Percentiles rank a stretch among this genome's conserved stretches.
Evolutionary conservation across 73 alveolate genomes (phyloP).

Genomic region (Halteria grandinella): DNA sequence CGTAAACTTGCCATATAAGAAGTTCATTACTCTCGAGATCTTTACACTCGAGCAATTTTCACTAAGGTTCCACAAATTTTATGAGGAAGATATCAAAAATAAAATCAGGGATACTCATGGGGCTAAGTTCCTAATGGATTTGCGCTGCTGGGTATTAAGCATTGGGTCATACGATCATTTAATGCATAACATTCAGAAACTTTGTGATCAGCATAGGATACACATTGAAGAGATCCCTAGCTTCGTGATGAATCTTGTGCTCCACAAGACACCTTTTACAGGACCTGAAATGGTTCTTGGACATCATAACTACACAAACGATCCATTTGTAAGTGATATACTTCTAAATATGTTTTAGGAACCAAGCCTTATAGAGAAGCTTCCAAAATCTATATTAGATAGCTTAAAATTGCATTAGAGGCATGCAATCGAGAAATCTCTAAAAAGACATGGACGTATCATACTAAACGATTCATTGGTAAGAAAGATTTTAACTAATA

Average conservation of each 20-base stretch:
- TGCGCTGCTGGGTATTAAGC: conserved; percentile 2
- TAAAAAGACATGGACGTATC: conserved; percentile 2
- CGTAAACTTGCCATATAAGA: not conserved
- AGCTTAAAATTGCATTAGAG: not conserved
- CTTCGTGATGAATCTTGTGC: not conserved
- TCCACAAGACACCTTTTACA: conserved; percentile 1
- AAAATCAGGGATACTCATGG: not conserved
- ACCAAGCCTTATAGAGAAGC: not conserved
- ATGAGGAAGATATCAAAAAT: conserved; percentile 1
- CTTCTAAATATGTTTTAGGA: not conserved
- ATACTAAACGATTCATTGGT: conserved; percentile 5
- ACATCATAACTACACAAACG: not conserved
- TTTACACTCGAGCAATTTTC: not conserved
- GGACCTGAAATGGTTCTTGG: conserved; percentile 3
- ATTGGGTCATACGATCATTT: not conserved
- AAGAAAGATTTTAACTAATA: not conserved
- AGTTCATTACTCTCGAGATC: not conserved
- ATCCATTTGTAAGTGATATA: not conserved
- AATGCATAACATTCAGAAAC: not conserved
- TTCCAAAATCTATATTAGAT: not conserved
- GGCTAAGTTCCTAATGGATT: conserved; percentile 4
- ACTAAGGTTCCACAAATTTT: conserved; percentile 1
- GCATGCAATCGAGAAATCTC: not conserved
- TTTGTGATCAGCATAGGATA: conserved; percentile 2
- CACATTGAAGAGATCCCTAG: conserved; percentile 5